A percentile compares a stretch with the other conserved stretches of the same genome.
Evolutionary conservation across 768 basidiomycete genomes (phyloP).

Genomic region (Xerocomus brunneocitrinus): DNA sequence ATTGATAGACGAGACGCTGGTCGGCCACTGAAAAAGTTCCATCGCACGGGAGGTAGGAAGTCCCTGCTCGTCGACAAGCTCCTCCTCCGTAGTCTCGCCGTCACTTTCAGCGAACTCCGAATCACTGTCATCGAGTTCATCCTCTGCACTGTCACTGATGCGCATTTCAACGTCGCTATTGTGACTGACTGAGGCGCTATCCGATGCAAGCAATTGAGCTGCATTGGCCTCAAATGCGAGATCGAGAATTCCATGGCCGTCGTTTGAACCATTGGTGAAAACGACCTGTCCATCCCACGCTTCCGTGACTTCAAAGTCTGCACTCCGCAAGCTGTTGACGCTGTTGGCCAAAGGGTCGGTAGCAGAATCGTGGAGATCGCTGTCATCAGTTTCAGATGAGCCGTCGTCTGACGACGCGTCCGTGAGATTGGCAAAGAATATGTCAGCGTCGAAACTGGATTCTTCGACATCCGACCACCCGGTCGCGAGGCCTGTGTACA

Average conservation of each 20-base stretch:
- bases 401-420: slow-evolving; percentile 42
- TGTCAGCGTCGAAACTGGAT: slow-evolving; percentile 74
- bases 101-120: slow-evolving; percentile 51
- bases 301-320: slow-evolving; percentile 58
- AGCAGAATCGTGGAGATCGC: slow-evolving; percentile 38
- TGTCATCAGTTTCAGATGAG: slow-evolving; percentile 41
- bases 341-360: slow-evolving; percentile 23
- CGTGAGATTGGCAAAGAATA: slow-evolving; percentile 78
- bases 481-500: slow-evolving; percentile 62
- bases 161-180: slow-evolving; percentile 49
- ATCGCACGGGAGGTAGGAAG: slow-evolving; percentile 74
- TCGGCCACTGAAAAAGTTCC: slow-evolving; percentile 65
- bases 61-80: slow-evolving; percentile 71
- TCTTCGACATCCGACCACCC: slow-evolving; percentile 80
- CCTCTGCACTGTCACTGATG: slow-evolving; percentile 33
- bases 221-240: slow-evolving; percentile 67
- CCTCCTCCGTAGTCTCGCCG: slow-evolving; percentile 80
- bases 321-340: slow-evolving; percentile 33
- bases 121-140: slow-evolving; percentile 39
- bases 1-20: slow-evolving; percentile 58
- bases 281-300: slow-evolving; percentile 74
- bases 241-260: slow-evolving; percentile 52
- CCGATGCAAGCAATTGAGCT: slow-evolving; percentile 46
- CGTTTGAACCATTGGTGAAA: slow-evolving; percentile 59
- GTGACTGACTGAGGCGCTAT: slow-evolving; percentile 44